phyloP scores from a whole-genome alignment of 2,329 filamentous ascomycete genomes.

The Tolypocladium paradoxum region DNA sequence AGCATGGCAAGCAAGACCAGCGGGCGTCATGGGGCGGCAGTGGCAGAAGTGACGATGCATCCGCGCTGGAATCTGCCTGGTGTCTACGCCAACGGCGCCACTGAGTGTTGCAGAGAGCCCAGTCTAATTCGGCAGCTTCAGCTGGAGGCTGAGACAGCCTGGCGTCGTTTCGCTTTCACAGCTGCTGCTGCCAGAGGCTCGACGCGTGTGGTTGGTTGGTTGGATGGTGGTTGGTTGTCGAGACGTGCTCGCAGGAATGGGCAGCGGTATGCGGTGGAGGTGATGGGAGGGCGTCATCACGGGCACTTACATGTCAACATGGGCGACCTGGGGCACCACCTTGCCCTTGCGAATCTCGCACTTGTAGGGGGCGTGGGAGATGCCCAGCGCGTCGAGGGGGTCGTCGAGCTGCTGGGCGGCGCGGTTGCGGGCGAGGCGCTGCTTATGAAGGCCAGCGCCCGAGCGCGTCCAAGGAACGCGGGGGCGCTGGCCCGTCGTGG shows the following conservation, averaged over 20 bases:
- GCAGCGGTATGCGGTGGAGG: too few species aligned
- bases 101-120: not conserved
- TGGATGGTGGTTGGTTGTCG: not conserved
- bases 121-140: not conserved
- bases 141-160: not conserved
- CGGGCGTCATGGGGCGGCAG: not conserved
- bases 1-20: not conserved
- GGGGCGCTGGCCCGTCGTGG: not conserved
- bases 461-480: not conserved
- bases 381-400: constrained; percentile 16
- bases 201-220: not conserved
- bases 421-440: not conserved
- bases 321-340: constrained; percentile 16
- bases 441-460: not conserved
- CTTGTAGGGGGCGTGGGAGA: constrained; percentile 13
- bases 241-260: not conserved
- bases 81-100: not conserved
- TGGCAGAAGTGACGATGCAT: not conserved
- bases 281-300: not conserved
- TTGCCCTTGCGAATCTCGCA: constrained; percentile 22
- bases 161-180: not conserved
- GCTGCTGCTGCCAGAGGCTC: not conserved
- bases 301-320: constrained; percentile 17
- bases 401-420: constrained; percentile 9
- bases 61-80: not conserved